A percentile compares a stretch with the other conserved stretches of the same genome.
Conservation (phyloP, 2,329 filamentous ascomycete species). For the Apiospora pterosperma region DNA sequence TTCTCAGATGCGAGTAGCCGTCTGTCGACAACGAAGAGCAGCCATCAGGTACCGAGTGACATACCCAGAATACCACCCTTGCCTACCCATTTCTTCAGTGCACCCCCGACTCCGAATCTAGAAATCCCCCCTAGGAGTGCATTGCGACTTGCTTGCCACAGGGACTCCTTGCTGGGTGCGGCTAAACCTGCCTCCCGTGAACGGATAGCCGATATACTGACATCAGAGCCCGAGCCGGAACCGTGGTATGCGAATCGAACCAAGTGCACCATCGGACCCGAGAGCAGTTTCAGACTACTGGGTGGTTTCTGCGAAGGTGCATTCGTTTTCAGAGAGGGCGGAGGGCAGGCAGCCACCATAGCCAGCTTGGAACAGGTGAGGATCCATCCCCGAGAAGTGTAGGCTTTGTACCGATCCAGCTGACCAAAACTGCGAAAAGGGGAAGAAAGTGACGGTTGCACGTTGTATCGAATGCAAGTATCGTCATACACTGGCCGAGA, state of each 20-base stretch:
- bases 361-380: conserved; percentile 19
- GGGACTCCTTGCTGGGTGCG: background rate
- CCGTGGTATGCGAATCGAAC: conserved; percentile 10
- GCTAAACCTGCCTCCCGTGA: background rate
- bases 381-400: background rate
- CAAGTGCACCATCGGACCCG: conserved; percentile 29
- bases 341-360: conserved; percentile 33
- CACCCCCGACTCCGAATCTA: background rate
- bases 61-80: background rate
- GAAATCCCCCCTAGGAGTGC: background rate
- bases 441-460: conserved; percentile 11
- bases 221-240: background rate
- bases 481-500: conserved; percentile 6
- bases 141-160: background rate
- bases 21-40: background rate
- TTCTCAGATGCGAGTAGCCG: background rate
- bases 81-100: background rate
- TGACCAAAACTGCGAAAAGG: background rate
- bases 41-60: background rate
- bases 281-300: conserved; percentile 32
- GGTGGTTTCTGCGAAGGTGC: conserved; percentile 38
- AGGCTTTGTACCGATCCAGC: background rate
- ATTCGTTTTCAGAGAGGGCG: conserved; percentile 30
- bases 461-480: conserved; percentile 25
- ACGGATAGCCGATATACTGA: background rate